Evolutionary conservation across 2,329 filamentous ascomycete species (phyloP).

Genomic region (Byssoonygena ceratinophila): DNA sequence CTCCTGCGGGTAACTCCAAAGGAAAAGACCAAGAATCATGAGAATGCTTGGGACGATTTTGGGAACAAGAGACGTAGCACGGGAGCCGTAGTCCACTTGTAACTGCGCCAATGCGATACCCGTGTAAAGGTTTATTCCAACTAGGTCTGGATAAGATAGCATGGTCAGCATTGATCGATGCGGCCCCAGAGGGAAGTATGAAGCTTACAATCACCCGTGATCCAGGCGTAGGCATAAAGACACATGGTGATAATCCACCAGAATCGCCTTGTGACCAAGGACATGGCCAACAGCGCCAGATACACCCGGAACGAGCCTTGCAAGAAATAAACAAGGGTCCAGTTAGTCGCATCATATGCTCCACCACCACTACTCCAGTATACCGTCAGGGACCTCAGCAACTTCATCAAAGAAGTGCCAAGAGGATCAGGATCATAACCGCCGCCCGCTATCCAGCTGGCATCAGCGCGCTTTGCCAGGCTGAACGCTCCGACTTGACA

Average conservation of each 20-base stretch:
- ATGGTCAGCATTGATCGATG: slow-evolving; percentile 5
- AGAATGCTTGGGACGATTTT: slow-evolving; percentile 18
- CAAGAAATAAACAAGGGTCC: slow-evolving; percentile 36
- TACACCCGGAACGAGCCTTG: slow-evolving; percentile 36
- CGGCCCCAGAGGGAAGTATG: background rate
- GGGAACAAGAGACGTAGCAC: slow-evolving; percentile 19
- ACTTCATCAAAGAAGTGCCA: slow-evolving; percentile 14
- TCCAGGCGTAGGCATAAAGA: slow-evolving; percentile 34
- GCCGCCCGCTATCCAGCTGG: slow-evolving; percentile 20
- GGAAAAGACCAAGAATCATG: slow-evolving; percentile 20
- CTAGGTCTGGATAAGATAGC: slow-evolving; percentile 15
- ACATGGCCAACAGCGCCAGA: slow-evolving; percentile 34
- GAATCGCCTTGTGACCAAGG: slow-evolving; percentile 29
- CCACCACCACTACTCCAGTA: slow-evolving; percentile 33
- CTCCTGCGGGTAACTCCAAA: slow-evolving; percentile 22
- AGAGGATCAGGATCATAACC: slow-evolving; percentile 16
- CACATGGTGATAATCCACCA: slow-evolving; percentile 28
- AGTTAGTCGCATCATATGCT: slow-evolving; percentile 36
- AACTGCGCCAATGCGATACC: slow-evolving; percentile 23
- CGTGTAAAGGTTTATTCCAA: slow-evolving; percentile 22
- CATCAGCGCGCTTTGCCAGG: slow-evolving; percentile 19
- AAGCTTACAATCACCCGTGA: slow-evolving; percentile 19
- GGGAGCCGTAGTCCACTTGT: slow-evolving; percentile 20
- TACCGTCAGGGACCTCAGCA: slow-evolving; percentile 18
- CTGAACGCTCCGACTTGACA: slow-evolving; percentile 20